phyloP scores from a whole-genome alignment of 371 early-diverging fungal species.

The Rhizopus sp. region DNA sequence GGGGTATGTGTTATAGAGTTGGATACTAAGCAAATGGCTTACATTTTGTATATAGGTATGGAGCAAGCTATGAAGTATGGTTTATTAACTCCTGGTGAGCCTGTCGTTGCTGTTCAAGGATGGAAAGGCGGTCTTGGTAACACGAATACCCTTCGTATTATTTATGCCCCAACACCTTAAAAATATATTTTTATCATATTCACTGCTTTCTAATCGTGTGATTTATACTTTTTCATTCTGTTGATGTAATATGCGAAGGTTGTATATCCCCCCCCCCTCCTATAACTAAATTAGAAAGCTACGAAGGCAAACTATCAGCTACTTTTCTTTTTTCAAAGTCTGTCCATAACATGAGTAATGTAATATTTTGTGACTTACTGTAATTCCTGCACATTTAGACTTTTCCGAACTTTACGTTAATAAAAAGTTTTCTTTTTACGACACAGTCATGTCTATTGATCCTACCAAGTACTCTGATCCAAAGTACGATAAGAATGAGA shows the following conservation, averaged over 20 bases:
- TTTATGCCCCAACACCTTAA: constrained; percentile 39
- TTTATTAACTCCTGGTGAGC: constrained; percentile 60
- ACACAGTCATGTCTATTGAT: constrained; percentile 44
- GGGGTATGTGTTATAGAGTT: constrained; percentile 49
- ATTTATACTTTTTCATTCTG: too few species aligned
- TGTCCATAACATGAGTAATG: too few species aligned
- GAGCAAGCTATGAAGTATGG: constrained; percentile 68
- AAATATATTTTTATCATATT: not conserved
- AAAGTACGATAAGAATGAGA: constrained; percentile 20
- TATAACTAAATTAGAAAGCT: too few species aligned
- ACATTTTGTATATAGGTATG: constrained; percentile 49
- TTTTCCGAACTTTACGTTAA: not conserved
- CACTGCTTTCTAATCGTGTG: not conserved
- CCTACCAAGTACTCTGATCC: constrained; percentile 43
- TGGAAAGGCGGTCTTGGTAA: constrained; percentile 83
- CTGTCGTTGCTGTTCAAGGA: constrained; percentile 83
- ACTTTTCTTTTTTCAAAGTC: too few species aligned
- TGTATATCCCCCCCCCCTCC: too few species aligned
- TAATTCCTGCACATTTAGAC: not conserved
- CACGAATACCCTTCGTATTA: constrained; percentile 84
- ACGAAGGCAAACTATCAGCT: too few species aligned
- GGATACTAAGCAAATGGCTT: not conserved
- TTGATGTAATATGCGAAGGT: too few species aligned
- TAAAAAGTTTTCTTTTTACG: not conserved
- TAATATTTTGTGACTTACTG: too few species aligned